phyloP scores from a whole-genome alignment of 75 land plant species.

The Pseudotsuga menziesii region DNA sequence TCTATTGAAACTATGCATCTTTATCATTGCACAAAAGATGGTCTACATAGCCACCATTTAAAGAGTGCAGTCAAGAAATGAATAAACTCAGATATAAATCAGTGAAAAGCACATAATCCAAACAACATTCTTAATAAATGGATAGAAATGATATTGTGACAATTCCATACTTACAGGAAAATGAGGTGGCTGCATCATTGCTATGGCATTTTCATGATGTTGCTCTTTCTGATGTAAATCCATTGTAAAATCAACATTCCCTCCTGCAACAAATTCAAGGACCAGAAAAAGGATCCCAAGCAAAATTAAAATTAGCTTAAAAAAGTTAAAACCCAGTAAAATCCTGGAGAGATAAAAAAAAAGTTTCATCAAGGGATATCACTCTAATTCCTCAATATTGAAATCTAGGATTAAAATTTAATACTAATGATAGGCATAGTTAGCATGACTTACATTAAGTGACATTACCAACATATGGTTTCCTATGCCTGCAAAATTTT shows the following conservation, averaged over 20 bases:
- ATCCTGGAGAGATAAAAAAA: no score
- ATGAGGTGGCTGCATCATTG: conserved; percentile 74
- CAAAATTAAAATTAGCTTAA: no score
- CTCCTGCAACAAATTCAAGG: conserved; percentile 39
- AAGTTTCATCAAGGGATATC: no score
- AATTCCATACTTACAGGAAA: conserved; percentile 45
- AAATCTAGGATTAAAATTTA: no score
- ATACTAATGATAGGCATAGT: no score
- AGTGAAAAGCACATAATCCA: neutral
- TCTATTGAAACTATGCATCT: neutral
- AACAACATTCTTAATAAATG: neutral
- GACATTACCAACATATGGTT: no score
- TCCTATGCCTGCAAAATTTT: no score
- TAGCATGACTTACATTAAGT: no score
- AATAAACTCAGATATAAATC: neutral
- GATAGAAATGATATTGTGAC: neutral
- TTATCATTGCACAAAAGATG: neutral
- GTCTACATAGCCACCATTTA: neutral
- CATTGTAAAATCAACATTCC: conserved; percentile 64
- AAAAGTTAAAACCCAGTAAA: no score
- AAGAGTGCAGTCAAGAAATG: neutral
- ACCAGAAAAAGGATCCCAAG: neutral
- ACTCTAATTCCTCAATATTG: no score
- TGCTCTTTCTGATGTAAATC: conserved; percentile 88
- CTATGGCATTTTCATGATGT: conserved; percentile 59